A percentile compares a stretch with the other conserved stretches of the same genome.
Evolutionary conservation across 257 asterid genomes (phyloP).

Genomic region (Solanum acaule): DNA sequence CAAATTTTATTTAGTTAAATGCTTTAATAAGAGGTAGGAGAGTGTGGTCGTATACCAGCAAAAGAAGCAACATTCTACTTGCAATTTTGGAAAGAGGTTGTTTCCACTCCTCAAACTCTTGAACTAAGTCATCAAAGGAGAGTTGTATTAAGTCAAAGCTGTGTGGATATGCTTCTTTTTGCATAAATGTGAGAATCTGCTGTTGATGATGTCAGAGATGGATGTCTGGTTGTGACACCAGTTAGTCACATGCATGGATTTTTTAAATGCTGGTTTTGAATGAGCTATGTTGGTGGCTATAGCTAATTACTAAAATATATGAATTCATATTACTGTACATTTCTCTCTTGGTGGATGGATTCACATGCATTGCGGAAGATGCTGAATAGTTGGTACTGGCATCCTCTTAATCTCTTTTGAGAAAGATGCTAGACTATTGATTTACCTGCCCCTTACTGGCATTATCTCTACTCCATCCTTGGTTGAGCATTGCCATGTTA

Average conservation of each 20-base stretch:
- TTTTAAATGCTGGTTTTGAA: background rate
- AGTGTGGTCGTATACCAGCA: background rate
- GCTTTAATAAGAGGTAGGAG: background rate
- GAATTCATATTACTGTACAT: background rate
- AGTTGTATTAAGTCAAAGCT: background rate
- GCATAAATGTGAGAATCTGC: background rate
- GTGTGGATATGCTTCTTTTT: background rate
- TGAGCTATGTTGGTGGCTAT: background rate
- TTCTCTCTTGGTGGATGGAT: background rate
- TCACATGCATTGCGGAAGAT: background rate
- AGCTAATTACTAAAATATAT: background rate
- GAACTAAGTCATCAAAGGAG: background rate
- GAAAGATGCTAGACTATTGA: background rate
- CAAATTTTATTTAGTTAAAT: background rate
- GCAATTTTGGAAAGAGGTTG: background rate
- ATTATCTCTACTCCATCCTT: background rate
- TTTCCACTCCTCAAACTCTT: background rate
- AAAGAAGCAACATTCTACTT: background rate
- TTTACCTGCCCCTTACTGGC: background rate
- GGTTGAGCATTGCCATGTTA: background rate
- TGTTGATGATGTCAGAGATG: background rate
- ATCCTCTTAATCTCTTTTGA: background rate
- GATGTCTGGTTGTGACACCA: background rate
- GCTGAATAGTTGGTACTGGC: background rate
- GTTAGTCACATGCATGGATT: background rate